Evolutionary conservation across 257 asterid genomes (phyloP), one percentile per base, ranked within the genome.

Genomic region (Solanum piurae): DNA sequence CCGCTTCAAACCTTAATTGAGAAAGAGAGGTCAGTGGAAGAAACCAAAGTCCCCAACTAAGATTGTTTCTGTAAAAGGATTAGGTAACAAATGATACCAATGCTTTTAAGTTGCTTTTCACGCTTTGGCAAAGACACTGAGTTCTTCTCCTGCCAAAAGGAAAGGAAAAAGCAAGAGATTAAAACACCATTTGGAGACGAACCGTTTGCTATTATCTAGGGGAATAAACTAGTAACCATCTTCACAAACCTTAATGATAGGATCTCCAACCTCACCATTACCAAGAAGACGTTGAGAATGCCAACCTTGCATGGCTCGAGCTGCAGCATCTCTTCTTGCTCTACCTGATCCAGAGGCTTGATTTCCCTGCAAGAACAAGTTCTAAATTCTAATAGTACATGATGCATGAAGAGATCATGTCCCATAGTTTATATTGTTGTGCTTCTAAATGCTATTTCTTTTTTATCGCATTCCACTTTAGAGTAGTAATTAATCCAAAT

Each of bases 231-330:
- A 73, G 37, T 20, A 69, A 69, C 44, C 58, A 49, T 87, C 36
- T 13, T 33, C 42, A 89, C 91, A 87, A 60, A 94, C 99, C 98
- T 95, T 96, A 89, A 96, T 91, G 88, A 95, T 92, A 85, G 99
- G 97, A 92, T 95, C 98, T 83, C 95, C 98, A 89, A 95, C 95
- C 93, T 96, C 99, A 75, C 98, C 98, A 90, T 94, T 94, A 86
- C 95, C 95, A 58, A 94, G 93, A 91, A 93, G 96, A 55, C 98
- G 96, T 90, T 94, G 97, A 87, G 98, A 93, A 87, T 95, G 99
- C 98, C 99, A 96, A 88, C 99, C 99, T 89, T 96, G 98, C 98
- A 96, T 96, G 88, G 99, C 99, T 88, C 99, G 99, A 88, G 99
- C 98, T 34, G 98, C 99, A 62, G 98, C 98, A 93, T 95, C 98